Evolutionary conservation across 306 rosid genomes (phyloP), one percentile per base, ranked within the genome.

Genomic region (Arachis hypogaea): DNA sequence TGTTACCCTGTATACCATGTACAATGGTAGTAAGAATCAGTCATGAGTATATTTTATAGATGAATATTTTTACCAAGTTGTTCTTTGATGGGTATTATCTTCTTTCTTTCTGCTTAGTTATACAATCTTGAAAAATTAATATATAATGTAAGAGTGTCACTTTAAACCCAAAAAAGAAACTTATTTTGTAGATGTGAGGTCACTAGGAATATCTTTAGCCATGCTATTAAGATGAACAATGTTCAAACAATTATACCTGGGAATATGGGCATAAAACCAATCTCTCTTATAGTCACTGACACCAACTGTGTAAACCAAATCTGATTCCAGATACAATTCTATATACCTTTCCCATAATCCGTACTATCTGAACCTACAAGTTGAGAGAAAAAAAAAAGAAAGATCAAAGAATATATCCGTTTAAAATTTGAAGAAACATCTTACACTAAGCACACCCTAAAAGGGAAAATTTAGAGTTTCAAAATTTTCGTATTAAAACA

Each of bases 281-380:
- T 93, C 92, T 63, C 81, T 89, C 2, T 42, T 57, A 64, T 82
- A 87, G 74, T 93, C 86, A 72, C 88, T 87, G 42, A 69, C 69
- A 63, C 92, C 98, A 42, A 93, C 52, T 3, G 87, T 89, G 86
- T 82, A 93, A 42, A 87, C 72, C 84, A 90, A 82, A 78, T 93
- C 97, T 47, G 29, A 83, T 2, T 84, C 75, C 11, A 96, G 93
- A 76, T 87, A 89, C 80, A 93, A 69, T 8, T 93, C 97, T 61
- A 90, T 44, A 47, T 89, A 91, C 82, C 97, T 87, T 63, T 87
- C 96, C 98, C 98, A 93, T 70, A 93, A 76, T 61, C 96, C 97
- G 70, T 91, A 91, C 72, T 93, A 96, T 79, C 93, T 86, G 76
- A 83, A 93, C 88, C 98, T 90, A 80, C n/a, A 72, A 81, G 57